Base-by-base conservation (phyloP, 2,329 filamentous ascomycete species). In the Pyrenophora tritici-repentis region DNA sequence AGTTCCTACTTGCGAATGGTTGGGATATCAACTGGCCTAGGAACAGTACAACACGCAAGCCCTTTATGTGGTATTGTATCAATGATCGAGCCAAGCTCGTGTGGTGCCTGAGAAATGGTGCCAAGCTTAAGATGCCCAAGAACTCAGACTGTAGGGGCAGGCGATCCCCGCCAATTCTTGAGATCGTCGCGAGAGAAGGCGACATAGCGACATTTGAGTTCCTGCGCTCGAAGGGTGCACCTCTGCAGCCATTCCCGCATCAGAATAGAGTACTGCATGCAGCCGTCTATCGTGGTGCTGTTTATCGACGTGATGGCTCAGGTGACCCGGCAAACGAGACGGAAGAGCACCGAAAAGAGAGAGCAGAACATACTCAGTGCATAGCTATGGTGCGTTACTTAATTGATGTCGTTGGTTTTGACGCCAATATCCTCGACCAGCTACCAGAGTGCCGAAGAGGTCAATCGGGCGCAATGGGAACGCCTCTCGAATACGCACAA, bases 361-460 rank as follows among this genome's bases (percentile, higher is more conserved):
- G 20, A 35, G 18, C 20, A 18, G 5, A 20, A 9, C n/a, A 44
- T 3, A 16, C n/a, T 5, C 6, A 44, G 16, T 18, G 32, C 29
- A 44, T 18, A 32, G 32, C 13, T 9, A 46, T 46, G 43, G 34
- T 46, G 12, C 43, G 43, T 20, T 13, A 46, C 32, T 14, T 46
- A 1, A 17, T 46, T 22, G 34, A 46, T 17, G 17, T n/a, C 7
- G 43, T 46, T 10, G 18, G 26, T 12, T 20, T 33, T 12, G 35
- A 46, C 32, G 24, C 32, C 13, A 32, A 46, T 13, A 17, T 14
- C 14, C 43, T 24, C 1, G 43, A 46, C 10, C 22, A 29, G 18
- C 35, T 34, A 10, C 34, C n/a, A 16, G 34, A 39, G 2, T 29
- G 14, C 3, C 33, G 31, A 32, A 17, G 32, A 17, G 8, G 14